Base-by-base conservation (phyloP, 1,139 yeast genomes). In the Candida neerlandica region DNA sequence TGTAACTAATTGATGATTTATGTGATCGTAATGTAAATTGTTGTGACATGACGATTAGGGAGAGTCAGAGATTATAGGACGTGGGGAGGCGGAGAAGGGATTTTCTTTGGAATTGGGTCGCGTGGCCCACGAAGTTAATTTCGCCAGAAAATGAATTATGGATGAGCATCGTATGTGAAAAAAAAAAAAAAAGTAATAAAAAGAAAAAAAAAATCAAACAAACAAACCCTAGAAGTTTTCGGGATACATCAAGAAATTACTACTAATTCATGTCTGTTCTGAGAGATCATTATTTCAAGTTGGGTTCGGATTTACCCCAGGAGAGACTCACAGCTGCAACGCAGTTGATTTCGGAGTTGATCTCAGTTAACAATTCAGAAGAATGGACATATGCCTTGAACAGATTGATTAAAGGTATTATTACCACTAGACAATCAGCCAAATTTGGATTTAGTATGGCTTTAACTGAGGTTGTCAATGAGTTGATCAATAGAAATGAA, bases 371-470 rank as follows among this genome's bases (percentile, higher is more conserved):
- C 47, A 65, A 71, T 7, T 69, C 69, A 18, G 71, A 73, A 3
- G 97, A 91, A 60, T 90, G 95, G 91, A 80, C 81, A 46, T 92
- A 94, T 63, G 95, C 96, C 0, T 70, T 89, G 50, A 81, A 81
- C 53, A 78, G 98, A 60, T 74, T 94, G 52, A 78, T 89, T 51
- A 85, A 84, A 57, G 98, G 98, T 44, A 73, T 94, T 42, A 78
- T 89, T 9, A 87, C 96, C 11, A 80, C 91, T 16, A 80, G 95
- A 61, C 96, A 89, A 41, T 78, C 91, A 44, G 96, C 97, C 1
- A 73, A 97, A 50, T 70, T 89, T 40, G 99, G 99, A 1, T 92
- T 87, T 60, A 89, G 96, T 2, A 82, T 90, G 80, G 95, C 97
- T 39, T 71, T 94, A 43, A 83, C 94, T 0, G 98, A 94, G 65